Conservation (phyloP, 805 yeast species). For the Jamesozyma lodderae region DNA sequence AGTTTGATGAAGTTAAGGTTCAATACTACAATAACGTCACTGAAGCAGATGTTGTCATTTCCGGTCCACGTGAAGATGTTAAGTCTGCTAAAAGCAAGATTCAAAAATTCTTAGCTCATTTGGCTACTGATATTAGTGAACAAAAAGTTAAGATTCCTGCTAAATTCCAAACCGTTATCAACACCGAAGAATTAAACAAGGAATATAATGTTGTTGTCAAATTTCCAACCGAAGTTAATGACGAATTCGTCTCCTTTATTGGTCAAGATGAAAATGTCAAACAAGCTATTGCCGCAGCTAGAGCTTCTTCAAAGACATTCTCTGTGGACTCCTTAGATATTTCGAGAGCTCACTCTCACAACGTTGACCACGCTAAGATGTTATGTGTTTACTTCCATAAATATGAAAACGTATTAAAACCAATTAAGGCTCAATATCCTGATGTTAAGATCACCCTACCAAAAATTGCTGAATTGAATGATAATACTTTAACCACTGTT, state of each 20-base stretch:
- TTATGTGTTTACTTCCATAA: conserved; percentile 59
- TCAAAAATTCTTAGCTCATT: conserved; percentile 35
- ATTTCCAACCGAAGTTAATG: conserved; percentile 40
- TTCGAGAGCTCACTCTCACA: conserved; percentile 81
- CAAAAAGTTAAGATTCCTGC: conserved; percentile 59
- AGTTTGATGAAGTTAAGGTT: conserved; percentile 19
- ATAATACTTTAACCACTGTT: conserved; percentile 31
- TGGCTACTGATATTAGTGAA: conserved; percentile 39
- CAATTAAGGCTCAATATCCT: conserved; percentile 33
- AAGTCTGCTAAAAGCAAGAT: conserved; percentile 46
- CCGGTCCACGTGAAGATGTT: conserved; percentile 67
- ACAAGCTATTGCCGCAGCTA: conserved; percentile 55
- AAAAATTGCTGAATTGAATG: conserved; percentile 35
- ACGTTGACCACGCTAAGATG: conserved; percentile 64
- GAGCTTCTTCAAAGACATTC: conserved; percentile 48
- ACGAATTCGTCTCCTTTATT: conserved; percentile 46
- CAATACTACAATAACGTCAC: conserved; percentile 20
- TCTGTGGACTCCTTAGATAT: conserved; percentile 66
- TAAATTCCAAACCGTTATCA: conserved; percentile 60
- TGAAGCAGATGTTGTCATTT: conserved; percentile 37
- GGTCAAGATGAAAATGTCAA: conserved; percentile 54
- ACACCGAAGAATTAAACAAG: conserved; percentile 42
- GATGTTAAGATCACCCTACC: conserved; percentile 43
- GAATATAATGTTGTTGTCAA: conserved; percentile 49
- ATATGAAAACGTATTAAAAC: conserved; percentile 36